Conservation (phyloP, 805 yeast genomes). For the Barnettozyma sp. region DNA sequence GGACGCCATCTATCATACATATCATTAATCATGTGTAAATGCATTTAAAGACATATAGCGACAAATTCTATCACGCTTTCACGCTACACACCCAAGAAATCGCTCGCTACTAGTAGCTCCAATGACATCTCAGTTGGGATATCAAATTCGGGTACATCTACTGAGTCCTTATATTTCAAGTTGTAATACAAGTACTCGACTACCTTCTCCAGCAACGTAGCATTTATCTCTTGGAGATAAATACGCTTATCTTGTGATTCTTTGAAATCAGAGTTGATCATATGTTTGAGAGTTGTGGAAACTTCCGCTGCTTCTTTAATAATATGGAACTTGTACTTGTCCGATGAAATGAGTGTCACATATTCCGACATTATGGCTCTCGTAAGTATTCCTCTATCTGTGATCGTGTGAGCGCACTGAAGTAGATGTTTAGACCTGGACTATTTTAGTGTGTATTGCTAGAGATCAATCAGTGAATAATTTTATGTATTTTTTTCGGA, state of each 20-base stretch:
- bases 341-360: slow-evolving; percentile 68
- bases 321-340: slow-evolving; percentile 55
- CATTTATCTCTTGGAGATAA: slow-evolving; percentile 56
- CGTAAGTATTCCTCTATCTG: background rate
- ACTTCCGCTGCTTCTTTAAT: slow-evolving; percentile 70
- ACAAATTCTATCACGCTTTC: background rate
- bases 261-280: slow-evolving; percentile 50
- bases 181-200: slow-evolving; percentile 81
- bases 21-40: too few relatives aligned
- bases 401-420: too few relatives aligned
- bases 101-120: slow-evolving; percentile 89
- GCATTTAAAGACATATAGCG: background rate
- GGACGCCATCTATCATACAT: too few relatives aligned
- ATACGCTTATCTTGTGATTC: slow-evolving; percentile 55
- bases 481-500: too few relatives aligned
- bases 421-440: too few relatives aligned
- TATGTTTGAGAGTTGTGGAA: slow-evolving; percentile 53
- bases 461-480: too few relatives aligned
- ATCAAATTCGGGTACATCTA: slow-evolving; percentile 75
- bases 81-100: slow-evolving; percentile 66
- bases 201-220: slow-evolving; percentile 65
- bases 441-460: too few relatives aligned
- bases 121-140: slow-evolving; percentile 92
- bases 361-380: slow-evolving; percentile 25
- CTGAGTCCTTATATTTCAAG: slow-evolving; percentile 53